Conservation (phyloP, 257 asterid species). For the Solanum infundibuliforme region DNA sequence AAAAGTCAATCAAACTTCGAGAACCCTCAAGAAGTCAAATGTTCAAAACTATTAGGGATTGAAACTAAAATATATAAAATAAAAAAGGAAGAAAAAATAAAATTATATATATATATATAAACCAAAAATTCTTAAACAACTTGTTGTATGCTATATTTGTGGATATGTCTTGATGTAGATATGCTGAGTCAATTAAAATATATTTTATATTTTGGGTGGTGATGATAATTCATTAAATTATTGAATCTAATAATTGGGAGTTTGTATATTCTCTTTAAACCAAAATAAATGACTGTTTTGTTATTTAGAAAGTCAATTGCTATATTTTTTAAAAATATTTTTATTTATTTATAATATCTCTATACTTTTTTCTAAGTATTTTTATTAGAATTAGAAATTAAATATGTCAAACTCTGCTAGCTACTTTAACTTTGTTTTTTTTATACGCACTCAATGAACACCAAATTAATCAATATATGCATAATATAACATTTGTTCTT, state of each 20-base stretch:
- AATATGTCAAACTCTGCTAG: neutral
- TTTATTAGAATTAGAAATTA: neutral
- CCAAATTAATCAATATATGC: neutral
- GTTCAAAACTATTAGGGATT: neutral
- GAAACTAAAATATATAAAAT: neutral
- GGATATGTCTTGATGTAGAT: neutral
- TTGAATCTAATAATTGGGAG: neutral
- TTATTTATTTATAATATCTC: neutral
- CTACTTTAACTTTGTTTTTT: neutral
- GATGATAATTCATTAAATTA: neutral
- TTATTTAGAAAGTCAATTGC: neutral
- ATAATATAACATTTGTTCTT: neutral
- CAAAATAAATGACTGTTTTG: neutral
- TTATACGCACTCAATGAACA: neutral
- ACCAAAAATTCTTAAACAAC: neutral
- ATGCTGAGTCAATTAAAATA: neutral
- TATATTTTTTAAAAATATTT: neutral
- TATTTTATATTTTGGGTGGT: conserved; percentile 1
- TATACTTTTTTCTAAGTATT: neutral
- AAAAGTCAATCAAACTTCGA: neutral
- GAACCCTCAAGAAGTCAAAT: neutral
- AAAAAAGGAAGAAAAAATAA: neutral
- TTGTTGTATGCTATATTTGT: neutral
- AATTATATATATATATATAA: neutral
- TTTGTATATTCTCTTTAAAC: neutral